Conservation (phyloP, 345 rosid species). For the Passiflora organensis region DNA sequence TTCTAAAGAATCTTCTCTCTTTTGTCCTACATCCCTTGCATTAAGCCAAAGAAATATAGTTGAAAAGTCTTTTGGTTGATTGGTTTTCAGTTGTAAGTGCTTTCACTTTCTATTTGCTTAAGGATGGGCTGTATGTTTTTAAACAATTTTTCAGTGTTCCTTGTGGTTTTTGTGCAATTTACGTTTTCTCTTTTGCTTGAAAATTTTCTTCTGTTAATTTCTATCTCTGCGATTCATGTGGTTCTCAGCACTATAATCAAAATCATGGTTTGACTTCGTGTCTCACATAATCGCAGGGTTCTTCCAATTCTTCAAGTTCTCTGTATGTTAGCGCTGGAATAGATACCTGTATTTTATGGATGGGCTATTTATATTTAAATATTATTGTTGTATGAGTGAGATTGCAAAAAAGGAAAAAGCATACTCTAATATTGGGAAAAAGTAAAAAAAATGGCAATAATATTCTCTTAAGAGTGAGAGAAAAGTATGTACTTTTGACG, state of each 20-base stretch:
- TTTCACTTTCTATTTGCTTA: neutral
- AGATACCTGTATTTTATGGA: slow-evolving; percentile 36
- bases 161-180: neutral
- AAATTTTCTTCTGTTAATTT: too few species aligned
- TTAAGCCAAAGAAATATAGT: too few species aligned
- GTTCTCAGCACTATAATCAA: slow-evolving; percentile 26
- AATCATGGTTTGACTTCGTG: slow-evolving; percentile 53
- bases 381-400: slow-evolving; percentile 18
- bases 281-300: slow-evolving; percentile 81
- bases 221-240: slow-evolving; percentile 18
- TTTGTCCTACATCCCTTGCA: too few species aligned
- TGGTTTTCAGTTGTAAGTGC: too few species aligned
- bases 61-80: too few species aligned
- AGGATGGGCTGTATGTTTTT: neutral
- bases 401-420: slow-evolving; percentile 1
- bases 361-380: slow-evolving; percentile 31
- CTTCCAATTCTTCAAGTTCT: slow-evolving; percentile 51
- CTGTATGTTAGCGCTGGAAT: slow-evolving; percentile 47
- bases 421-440: slow-evolving; percentile 6
- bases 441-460: slow-evolving; percentile 3
- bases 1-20: too few species aligned
- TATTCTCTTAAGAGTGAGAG: slow-evolving; percentile 7
- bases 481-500: slow-evolving; percentile 2
- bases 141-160: neutral
- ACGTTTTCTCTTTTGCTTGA: neutral